Evolutionary conservation across 1,284 basidiomycete genomes (phyloP).

Genomic region (Schizophyllum commune): DNA sequence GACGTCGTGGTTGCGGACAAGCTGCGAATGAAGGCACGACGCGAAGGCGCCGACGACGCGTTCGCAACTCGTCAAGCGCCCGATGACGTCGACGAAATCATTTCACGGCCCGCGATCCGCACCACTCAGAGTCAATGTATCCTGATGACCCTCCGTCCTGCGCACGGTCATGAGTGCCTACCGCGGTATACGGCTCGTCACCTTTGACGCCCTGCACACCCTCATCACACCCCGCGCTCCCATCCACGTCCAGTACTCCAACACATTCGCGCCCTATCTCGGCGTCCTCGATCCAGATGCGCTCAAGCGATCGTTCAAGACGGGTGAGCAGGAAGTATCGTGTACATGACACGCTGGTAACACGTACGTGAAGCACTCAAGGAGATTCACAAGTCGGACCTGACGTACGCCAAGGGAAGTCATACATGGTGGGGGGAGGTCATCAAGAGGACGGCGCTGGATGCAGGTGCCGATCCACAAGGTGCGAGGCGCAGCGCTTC

Average conservation of each 20-base stretch:
- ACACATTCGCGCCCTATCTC: conserved; percentile 55
- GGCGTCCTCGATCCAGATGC: conserved; percentile 45
- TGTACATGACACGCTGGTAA: neutral
- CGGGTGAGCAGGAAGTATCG: conserved; percentile 28
- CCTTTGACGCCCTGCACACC: conserved; percentile 68
- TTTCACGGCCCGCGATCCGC: neutral
- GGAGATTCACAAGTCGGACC: conserved; percentile 49
- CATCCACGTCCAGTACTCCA: conserved; percentile 61
- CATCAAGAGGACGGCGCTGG: conserved; percentile 60
- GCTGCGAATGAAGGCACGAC: neutral
- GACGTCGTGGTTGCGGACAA: neutral
- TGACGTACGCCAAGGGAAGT: conserved; percentile 41
- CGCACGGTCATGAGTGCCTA: neutral
- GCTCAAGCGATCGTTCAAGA: conserved; percentile 60
- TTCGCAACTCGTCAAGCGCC: too few relatives aligned
- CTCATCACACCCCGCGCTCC: conserved; percentile 57
- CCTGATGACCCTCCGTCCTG: too few relatives aligned
- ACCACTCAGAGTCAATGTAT: neutral
- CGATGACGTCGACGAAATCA: too few relatives aligned
- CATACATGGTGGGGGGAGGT: conserved; percentile 68
- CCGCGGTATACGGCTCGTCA: conserved; percentile 43
- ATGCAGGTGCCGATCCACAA: conserved; percentile 54
- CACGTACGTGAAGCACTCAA: conserved; percentile 42
- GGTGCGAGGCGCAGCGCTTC: conserved; percentile 36
- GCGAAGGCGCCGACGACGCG: neutral